These are phyloP conservation scores for Protomyces pachydermus DNA, from an alignment of 1,139 yeast genomes.

Conservation along the genomic window DNA sequence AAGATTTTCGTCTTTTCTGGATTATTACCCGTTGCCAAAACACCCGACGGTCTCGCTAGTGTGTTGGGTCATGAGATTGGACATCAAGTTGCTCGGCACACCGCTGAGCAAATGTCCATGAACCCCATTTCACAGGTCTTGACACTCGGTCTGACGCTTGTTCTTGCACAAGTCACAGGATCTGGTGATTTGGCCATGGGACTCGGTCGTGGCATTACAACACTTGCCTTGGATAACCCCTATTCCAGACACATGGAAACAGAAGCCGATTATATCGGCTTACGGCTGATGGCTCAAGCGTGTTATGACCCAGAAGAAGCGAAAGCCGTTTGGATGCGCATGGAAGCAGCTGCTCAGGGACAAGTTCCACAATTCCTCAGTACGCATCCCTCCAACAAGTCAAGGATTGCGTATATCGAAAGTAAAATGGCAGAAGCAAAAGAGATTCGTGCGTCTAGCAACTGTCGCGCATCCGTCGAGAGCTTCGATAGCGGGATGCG, in stretches of 20 bases:
- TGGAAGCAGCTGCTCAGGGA: constrained; percentile 55
- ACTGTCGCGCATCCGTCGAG: neutral
- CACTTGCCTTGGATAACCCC: constrained; percentile 65
- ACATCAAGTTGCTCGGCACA: constrained; percentile 82
- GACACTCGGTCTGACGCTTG: constrained; percentile 9
- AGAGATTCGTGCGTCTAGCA: constrained; percentile 4
- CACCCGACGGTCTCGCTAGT: constrained; percentile 90
- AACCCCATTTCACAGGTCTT: constrained; percentile 23
- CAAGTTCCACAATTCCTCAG: constrained; percentile 49
- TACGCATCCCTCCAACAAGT: constrained; percentile 83
- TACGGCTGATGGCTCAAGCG: constrained; percentile 83
- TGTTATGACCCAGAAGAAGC: constrained; percentile 77
- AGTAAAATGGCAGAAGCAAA: constrained; percentile 60
- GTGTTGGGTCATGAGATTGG: constrained; percentile 90
- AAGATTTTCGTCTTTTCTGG: constrained; percentile 84
- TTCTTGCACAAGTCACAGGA: constrained; percentile 53
- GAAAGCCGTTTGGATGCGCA: constrained; percentile 72
- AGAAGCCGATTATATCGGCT: constrained; percentile 92
- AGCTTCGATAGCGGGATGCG: neutral
- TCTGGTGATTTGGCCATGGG: constrained; percentile 28
- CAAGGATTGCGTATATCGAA: constrained; percentile 63
- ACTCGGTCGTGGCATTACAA: constrained; percentile 46
- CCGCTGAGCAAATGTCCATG: constrained; percentile 61
- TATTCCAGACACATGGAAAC: constrained; percentile 89
- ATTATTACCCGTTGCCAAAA: constrained; percentile 68